Evolutionary conservation across 2,329 filamentous ascomycete species (phyloP), one percentile per base, ranked within the genome.

Genomic region (Penicillium olsonii): DNA sequence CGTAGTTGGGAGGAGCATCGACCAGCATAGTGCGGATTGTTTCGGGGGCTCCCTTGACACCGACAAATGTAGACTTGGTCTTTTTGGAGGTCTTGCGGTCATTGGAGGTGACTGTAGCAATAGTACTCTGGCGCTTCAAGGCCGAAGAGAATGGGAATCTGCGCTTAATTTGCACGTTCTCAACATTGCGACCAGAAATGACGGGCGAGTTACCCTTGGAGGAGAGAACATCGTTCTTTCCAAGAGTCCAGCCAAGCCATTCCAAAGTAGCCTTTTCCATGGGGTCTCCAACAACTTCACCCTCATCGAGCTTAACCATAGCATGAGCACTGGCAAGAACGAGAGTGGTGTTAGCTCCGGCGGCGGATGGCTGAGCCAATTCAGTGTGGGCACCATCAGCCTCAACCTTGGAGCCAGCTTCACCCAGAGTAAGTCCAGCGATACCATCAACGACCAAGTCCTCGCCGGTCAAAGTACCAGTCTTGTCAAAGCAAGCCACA

Each of bases 111-210:
- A 96, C 84, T 9, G 88, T 91, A 19, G 95, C 91, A 52, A 99
- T 84, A 4, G 94, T 95, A 71, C 92, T 97, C 74, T 97, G 92
- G 47, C 94, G 87, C 75, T 99, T 99, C 49, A 99, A 80, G 2
- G 91, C 87, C 33, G 94, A 99, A 7, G 94, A 99, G 73, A 99
- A 99, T 65, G 97, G 94, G 82, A 99, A 99, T 54, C 94, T 87
- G 57, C 94, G 88, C 76, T 94, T 95, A 70, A 99, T 88, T 63
- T 97, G 92, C 45, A 97, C 94, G 42, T 85, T 85, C 50, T 95
- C 90, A 34, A 81, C 64, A 11, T 61, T 54, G 22, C 65, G 74
- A 24, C 76, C 69, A 18, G 75, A 69, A 12, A 74, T 68, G 2
- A 73, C 67, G 10, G 77, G 71, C 5, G 61, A 48, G 24, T 56